phyloP scores from a whole-genome alignment of 192 early-diverging fungal species.

The Entophlyctis luteolus region DNA sequence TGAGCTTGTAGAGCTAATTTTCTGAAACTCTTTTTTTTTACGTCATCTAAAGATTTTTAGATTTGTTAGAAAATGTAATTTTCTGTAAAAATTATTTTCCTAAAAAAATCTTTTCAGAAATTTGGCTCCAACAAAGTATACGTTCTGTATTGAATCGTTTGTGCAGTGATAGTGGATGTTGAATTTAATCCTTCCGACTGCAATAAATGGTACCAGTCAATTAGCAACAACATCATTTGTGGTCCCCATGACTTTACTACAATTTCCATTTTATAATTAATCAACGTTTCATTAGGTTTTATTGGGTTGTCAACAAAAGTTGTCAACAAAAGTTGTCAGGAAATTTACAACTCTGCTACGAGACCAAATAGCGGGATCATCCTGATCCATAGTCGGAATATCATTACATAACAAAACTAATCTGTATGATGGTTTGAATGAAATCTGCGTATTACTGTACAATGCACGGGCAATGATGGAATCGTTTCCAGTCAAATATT shows the following conservation, averaged over 20 bases:
- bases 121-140: too few relatives aligned
- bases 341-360: not conserved
- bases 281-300: not conserved
- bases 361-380: not conserved
- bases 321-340: not conserved
- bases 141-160: not conserved
- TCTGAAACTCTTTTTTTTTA: too few relatives aligned
- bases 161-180: not conserved
- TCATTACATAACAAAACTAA: not conserved
- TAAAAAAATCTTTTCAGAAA: too few relatives aligned
- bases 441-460: not conserved
- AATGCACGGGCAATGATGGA: not conserved
- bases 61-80: too few relatives aligned
- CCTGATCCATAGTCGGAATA: not conserved
- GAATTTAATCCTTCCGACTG: not conserved
- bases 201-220: not conserved
- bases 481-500: not conserved
- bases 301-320: not conserved
- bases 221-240: not conserved
- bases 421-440: not conserved
- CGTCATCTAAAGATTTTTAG: too few relatives aligned
- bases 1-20: too few relatives aligned
- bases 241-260: not conserved
- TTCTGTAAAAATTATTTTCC: too few relatives aligned
- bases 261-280: not conserved